These are phyloP conservation scores for Aureobasidium pullulans DNA, from an alignment of 2,329 filamentous ascomycete species.

Conservation along the genomic window DNA sequence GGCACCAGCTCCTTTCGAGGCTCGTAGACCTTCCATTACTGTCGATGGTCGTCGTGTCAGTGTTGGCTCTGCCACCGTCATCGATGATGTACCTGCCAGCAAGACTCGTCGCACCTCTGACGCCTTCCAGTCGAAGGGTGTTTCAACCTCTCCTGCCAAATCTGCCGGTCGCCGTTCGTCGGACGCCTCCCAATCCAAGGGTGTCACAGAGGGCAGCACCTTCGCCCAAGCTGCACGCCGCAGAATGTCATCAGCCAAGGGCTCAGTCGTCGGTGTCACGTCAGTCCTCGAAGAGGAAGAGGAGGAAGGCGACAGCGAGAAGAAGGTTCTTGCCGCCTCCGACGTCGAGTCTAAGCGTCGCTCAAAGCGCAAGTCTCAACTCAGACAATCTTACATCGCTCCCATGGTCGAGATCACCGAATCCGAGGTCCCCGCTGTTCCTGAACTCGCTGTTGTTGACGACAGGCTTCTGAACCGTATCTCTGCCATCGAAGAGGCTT, in stretches of 20 bases:
- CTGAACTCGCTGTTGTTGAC: not conserved
- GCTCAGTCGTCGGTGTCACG: not conserved
- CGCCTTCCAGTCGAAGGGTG: not conserved
- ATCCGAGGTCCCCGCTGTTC: not conserved
- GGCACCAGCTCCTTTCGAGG: not conserved
- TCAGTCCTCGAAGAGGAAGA: not conserved
- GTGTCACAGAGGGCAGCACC: not conserved
- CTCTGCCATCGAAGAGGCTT: not conserved
- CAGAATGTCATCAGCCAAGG: not conserved
- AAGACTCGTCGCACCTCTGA: not conserved
- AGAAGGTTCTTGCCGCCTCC: not conserved
- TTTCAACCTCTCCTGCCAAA: not conserved
- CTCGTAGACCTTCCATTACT: not conserved
- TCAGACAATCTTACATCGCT: not conserved
- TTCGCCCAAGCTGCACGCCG: not conserved
- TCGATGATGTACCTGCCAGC: not conserved
- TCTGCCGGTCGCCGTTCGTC: not conserved
- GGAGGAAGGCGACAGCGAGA: not conserved
- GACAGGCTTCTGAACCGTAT: slow-evolving; percentile 2
- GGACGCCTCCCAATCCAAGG: not conserved
- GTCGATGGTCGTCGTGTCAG: slow-evolving; percentile 4
- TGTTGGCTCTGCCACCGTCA: not conserved
- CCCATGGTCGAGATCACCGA: not conserved
- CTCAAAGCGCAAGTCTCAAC: slow-evolving; percentile 3
- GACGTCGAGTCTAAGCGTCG: not conserved